Evolutionary conservation across 139 green algal species (phyloP).

Genomic region (Deuterostichococcus epilithicus): DNA sequence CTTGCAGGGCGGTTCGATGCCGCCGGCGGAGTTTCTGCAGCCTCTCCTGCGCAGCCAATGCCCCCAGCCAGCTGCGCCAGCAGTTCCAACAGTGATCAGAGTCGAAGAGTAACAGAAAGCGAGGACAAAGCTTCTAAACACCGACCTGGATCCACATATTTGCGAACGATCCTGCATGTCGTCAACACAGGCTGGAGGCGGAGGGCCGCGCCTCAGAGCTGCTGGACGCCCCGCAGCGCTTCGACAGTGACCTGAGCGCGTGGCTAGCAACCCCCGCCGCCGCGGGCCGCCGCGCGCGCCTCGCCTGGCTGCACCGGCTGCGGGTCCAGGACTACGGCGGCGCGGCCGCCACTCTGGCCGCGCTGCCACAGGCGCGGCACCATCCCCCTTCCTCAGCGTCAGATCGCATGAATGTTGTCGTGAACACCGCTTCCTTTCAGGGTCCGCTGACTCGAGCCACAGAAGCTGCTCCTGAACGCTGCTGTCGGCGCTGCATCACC

Average conservation of each 20-base stretch:
- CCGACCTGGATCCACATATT: no score
- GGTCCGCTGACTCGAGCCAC: no score
- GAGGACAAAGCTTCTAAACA: no score
- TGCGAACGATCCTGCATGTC: no score
- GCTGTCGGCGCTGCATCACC: background rate
- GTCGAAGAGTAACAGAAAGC: no score
- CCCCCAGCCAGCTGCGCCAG: no score
- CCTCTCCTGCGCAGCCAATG: background rate
- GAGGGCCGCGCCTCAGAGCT: background rate
- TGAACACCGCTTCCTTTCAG: no score
- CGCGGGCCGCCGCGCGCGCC: background rate
- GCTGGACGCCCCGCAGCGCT: background rate
- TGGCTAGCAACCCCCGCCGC: background rate
- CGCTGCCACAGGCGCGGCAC: background rate
- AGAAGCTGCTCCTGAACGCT: background rate
- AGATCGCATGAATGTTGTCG: background rate
- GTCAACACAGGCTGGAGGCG: background rate
- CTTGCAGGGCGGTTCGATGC: no score
- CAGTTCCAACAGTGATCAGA: no score
- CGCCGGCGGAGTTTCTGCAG: background rate
- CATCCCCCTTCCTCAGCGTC: background rate
- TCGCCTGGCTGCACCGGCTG: conserved; percentile 21
- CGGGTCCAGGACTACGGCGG: conserved; percentile 1
- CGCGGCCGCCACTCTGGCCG: conserved; percentile 4
- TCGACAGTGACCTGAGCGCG: background rate